These are phyloP conservation scores for Apiospora rasikravindrae DNA, from an alignment of 2,329 filamentous ascomycete genomes.

Conservation along the genomic window DNA sequence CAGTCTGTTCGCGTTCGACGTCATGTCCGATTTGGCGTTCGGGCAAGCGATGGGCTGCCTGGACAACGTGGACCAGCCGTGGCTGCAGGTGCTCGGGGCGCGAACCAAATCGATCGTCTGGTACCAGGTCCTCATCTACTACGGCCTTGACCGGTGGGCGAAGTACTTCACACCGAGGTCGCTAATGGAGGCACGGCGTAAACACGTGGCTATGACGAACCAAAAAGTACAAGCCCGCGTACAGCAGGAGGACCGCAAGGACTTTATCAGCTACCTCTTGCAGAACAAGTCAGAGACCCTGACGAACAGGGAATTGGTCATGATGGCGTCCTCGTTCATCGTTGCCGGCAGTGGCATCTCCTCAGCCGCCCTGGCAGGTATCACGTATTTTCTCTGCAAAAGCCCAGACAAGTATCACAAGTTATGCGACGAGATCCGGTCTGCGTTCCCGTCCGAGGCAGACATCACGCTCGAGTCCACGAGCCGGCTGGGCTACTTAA, in stretches of 20 bases:
- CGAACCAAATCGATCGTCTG: constrained; percentile 23
- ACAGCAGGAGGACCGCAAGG: not conserved
- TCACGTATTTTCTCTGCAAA: constrained; percentile 46
- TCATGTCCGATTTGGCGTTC: constrained; percentile 31
- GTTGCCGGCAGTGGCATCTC: constrained; percentile 58
- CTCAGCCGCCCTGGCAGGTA: constrained; percentile 49
- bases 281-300: constrained; percentile 39
- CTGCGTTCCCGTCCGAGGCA: constrained; percentile 40
- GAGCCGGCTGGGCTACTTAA: constrained; percentile 44
- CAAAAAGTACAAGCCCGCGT: not conserved
- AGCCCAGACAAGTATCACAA: constrained; percentile 40
- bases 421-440: constrained; percentile 46
- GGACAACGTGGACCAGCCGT: constrained; percentile 23
- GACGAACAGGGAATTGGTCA: constrained; percentile 29
- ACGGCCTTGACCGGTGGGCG: constrained; percentile 37
- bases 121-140: constrained; percentile 40
- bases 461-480: constrained; percentile 46
- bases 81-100: constrained; percentile 20
- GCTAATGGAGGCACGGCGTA: not conserved
- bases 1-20: constrained; percentile 30
- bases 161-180: not conserved
- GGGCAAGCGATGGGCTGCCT: constrained; percentile 28
- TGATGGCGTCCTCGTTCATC: constrained; percentile 40
- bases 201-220: not conserved
- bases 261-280: constrained; percentile 14